These are phyloP conservation scores for Phaseolus coccineus DNA, from an alignment of 331 rosid species.

Conservation along the genomic window DNA sequence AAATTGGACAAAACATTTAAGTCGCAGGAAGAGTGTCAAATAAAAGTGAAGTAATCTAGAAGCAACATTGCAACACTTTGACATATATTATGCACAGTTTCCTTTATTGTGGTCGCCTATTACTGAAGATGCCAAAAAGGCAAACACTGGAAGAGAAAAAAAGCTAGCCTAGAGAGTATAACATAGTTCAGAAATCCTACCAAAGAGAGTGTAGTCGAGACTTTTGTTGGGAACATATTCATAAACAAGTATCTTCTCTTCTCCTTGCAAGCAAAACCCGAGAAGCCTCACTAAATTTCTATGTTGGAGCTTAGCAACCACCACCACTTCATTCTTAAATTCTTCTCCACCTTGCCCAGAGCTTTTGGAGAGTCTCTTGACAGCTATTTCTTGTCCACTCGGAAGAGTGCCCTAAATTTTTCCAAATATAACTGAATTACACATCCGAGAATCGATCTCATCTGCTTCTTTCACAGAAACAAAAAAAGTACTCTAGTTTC, in stretches of 20 bases:
- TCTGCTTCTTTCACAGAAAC: background rate
- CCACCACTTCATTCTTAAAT: conserved; percentile 57
- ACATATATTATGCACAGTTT: background rate
- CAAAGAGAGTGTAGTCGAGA: conserved; percentile 55
- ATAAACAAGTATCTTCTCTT: conserved; percentile 60
- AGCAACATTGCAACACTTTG: background rate
- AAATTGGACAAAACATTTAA: background rate
- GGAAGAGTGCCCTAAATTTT: conserved; percentile 45
- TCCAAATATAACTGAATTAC: background rate
- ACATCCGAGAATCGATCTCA: background rate
- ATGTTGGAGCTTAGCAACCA: conserved; percentile 67
- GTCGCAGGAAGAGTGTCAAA: background rate
- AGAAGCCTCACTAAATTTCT: conserved; percentile 60
- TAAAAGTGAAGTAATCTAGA: background rate
- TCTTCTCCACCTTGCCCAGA: conserved; percentile 61
- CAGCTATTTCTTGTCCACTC: conserved; percentile 54
- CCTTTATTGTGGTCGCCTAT: background rate
- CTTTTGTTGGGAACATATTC: conserved; percentile 62
- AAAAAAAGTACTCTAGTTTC: background rate
- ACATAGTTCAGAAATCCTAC: conserved; percentile 33
- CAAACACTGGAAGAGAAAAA: background rate
- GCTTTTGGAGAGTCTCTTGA: conserved; percentile 60
- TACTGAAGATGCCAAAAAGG: background rate
- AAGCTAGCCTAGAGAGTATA: background rate
- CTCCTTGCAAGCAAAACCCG: conserved; percentile 59